Base-by-base conservation (phyloP, 352 stramenopile species). In the Globisporangium orthogonon region DNA sequence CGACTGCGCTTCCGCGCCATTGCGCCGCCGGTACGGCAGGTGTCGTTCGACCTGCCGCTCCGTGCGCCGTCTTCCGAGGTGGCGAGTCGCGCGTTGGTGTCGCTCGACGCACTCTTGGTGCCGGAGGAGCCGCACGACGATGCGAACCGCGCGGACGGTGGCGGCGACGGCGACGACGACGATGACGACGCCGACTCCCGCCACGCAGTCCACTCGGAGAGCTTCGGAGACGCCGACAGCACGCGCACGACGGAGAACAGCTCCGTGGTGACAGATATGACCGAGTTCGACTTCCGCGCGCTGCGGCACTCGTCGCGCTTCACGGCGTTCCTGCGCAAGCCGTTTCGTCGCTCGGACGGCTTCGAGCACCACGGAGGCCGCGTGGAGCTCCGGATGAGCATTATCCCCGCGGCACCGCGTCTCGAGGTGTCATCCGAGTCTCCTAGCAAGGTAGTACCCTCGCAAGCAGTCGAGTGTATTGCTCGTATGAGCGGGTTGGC, bases 211-310 rank as follows among this genome's bases (percentile, higher is more conserved):
- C 73, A 85, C 50, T 91, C 81, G 0, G 81, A 91, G 60, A 89
- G 78, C 41, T 91, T 91, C 64, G 78, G 81, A 2, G 81, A 91
- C 47, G 81, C 72, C 2, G 76, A 91, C 63, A 91, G 81, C 57
- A 74, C 69, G 0, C 65, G 74, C 29, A 87, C 78, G 4, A 91
- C 81, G 0, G 76, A 89, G 56, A 86, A 86, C 55, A 88, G 78
- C 64, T 91, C 81, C 0, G 69, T 89, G 4, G 53, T 87, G 46
- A 73, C 81, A 9, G 81, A 91, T 28, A 58, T 81, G 33, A 71
- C 67, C 0, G 81, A 91, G 33, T 57, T 64, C 4, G 75, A 89
- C 35, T 73, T 64, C 28, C 74, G 69, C 29, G 74, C 70, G 28
- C 50, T 64, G 30, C 69, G 78, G 9, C 78, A 86, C 41, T 84